Percentiles rank a stretch among this genome's conserved stretches.
Conservation (phyloP, 176 grass and related monocot species). For the Oryza meridionalis region DNA sequence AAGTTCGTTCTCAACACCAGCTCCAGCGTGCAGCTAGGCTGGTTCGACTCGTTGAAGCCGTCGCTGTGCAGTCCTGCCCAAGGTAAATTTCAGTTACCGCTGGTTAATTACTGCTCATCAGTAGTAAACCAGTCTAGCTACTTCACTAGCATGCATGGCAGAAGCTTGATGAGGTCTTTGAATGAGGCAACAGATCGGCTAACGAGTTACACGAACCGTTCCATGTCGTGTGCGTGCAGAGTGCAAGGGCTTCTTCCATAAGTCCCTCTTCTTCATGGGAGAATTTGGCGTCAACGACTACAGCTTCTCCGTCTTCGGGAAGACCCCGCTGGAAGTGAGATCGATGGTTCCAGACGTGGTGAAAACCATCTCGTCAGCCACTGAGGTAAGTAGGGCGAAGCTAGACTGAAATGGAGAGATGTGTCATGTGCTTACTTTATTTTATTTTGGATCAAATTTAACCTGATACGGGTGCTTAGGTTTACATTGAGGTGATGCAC, state of each 20-base stretch:
- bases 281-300: conserved; percentile 43
- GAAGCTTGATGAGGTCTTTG: no score
- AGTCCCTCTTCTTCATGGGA: conserved; percentile 46
- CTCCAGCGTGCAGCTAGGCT: conserved; percentile 47
- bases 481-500: no score
- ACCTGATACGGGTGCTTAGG: no score
- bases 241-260: conserved; percentile 37
- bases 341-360: conserved; percentile 22
- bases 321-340: conserved; percentile 17
- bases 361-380: conserved; percentile 1
- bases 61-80: conserved; percentile 37
- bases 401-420: no score
- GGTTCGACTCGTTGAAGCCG: conserved; percentile 52
- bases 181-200: no score
- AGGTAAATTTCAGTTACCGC: not conserved
- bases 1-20: conserved; percentile 11
- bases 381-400: not conserved
- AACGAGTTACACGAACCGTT: no score
- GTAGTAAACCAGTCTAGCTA: no score
- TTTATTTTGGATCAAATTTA: no score
- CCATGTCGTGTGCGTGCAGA: not conserved
- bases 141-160: not conserved
- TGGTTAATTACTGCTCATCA: not conserved
- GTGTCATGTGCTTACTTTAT: no score
- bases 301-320: conserved; percentile 1